Percentiles rank a stretch among this genome's conserved stretches.
Conservation (phyloP, 192 early-diverging fungal genomes). For the Coemansia sp. region DNA sequence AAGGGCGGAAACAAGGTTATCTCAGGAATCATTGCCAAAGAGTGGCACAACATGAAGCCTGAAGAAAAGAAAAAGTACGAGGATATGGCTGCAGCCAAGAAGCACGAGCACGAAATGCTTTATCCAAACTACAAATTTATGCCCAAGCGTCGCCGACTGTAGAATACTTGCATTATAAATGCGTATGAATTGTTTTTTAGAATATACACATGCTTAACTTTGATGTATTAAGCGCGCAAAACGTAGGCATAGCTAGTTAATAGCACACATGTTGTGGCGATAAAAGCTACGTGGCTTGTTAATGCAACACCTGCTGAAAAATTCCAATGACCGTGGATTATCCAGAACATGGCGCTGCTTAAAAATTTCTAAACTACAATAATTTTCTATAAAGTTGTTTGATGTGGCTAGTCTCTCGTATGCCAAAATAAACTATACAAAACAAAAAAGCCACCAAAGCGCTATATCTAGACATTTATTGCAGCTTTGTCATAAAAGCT, state of each 20-base stretch:
- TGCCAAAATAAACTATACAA: background rate
- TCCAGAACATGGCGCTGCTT: too few relatives aligned
- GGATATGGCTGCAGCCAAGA: conserved; percentile 40
- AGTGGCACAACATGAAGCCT: conserved; percentile 38
- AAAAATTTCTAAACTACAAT: too few relatives aligned
- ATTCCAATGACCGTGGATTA: too few relatives aligned
- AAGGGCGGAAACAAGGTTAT: conserved; percentile 52
- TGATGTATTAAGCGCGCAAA: background rate
- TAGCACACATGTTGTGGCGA: too few relatives aligned
- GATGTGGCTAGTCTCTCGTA: too few relatives aligned
- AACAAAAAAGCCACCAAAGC: background rate
- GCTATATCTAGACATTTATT: background rate
- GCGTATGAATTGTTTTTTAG: background rate
- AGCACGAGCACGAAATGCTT: conserved; percentile 48
- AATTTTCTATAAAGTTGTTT: too few relatives aligned
- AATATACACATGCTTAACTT: background rate
- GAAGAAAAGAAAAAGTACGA: conserved; percentile 35
- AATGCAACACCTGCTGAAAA: too few relatives aligned
- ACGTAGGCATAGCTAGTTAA: too few relatives aligned
- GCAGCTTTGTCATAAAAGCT: too few relatives aligned
- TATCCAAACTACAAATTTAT: conserved; percentile 55
- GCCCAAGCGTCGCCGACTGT: conserved; percentile 39
- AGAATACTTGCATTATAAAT: background rate
- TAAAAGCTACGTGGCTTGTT: too few relatives aligned
- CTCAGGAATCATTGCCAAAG: conserved; percentile 44